Conservation (phyloP, 2,329 filamentous ascomycete species). For the Ascochyta viciae-villosae region DNA sequence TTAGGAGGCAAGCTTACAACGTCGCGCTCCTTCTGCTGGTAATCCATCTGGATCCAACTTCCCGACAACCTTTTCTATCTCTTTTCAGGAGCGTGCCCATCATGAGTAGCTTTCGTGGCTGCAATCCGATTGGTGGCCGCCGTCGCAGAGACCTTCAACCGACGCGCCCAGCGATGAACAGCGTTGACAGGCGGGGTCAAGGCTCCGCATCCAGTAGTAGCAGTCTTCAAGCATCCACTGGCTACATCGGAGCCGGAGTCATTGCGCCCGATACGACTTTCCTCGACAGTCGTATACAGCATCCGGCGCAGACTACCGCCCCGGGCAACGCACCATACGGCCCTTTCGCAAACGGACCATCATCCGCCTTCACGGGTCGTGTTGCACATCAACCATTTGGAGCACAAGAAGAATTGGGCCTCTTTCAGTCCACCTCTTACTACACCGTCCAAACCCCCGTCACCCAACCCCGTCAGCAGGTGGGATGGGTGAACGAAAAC, state of each 20-base stretch:
- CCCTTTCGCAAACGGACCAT: neutral
- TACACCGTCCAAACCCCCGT: neutral
- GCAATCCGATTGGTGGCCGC: neutral
- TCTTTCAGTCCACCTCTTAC: neutral
- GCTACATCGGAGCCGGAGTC: neutral
- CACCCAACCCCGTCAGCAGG: no score
- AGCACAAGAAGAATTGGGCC: neutral
- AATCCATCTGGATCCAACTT: no score
- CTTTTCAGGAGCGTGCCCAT: no score
- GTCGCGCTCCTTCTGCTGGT: no score
- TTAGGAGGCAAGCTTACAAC: no score
- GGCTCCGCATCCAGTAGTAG: neutral
- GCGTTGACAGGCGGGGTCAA: neutral
- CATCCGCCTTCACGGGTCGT: neutral
- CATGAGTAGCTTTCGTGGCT: neutral
- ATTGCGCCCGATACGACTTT: no score
- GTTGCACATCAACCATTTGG: neutral
- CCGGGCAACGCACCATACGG: neutral
- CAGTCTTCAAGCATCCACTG: neutral
- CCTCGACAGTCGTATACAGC: neutral
- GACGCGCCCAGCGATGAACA: neutral
- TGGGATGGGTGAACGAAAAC: no score
- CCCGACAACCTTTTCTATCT: no score
- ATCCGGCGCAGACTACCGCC: neutral
- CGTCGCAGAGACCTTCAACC: neutral